A percentile compares a stretch with the other conserved stretches of the same genome.
Evolutionary conservation across 108 stramenopile species (phyloP).

Genomic region (Craspedostauros australis): DNA sequence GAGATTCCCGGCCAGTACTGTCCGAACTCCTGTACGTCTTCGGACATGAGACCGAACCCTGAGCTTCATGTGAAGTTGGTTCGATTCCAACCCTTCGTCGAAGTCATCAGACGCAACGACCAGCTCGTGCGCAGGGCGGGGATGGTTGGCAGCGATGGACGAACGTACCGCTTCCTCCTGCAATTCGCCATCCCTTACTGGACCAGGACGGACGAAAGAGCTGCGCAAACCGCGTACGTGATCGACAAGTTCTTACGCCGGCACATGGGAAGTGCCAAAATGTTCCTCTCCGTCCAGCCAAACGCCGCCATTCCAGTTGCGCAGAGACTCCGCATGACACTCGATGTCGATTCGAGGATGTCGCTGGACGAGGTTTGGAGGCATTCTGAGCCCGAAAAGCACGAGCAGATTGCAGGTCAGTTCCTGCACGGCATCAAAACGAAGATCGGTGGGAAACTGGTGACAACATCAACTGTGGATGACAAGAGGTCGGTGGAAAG

Average conservation of each 20-base stretch:
- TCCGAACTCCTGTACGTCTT: conserved; percentile 42
- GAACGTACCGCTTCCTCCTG: conserved; percentile 58
- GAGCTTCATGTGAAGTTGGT: conserved; percentile 80
- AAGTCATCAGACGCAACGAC: conserved; percentile 54
- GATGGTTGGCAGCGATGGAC: conserved; percentile 82
- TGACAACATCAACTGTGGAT: too few relatives aligned
- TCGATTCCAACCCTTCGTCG: conserved; percentile 56
- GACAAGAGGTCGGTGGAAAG: conserved; percentile 16
- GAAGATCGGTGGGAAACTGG: conserved; percentile 9
- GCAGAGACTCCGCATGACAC: conserved; percentile 73
- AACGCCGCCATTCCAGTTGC: conserved; percentile 78
- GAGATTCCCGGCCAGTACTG: conserved; percentile 88
- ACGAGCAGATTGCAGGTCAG: neutral
- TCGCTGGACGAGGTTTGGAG: conserved; percentile 57
- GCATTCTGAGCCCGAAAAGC: neutral
- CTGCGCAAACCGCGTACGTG: conserved; percentile 61
- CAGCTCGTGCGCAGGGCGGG: conserved; percentile 64
- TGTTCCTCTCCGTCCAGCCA: conserved; percentile 55
- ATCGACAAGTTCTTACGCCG: conserved; percentile 57
- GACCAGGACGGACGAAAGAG: conserved; percentile 77
- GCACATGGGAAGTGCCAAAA: conserved; percentile 46
- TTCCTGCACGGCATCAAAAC: conserved; percentile 17
- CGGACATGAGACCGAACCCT: conserved; percentile 64
- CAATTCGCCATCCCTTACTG: conserved; percentile 85
- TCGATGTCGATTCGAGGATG: conserved; percentile 40